Percentiles rank a stretch among this genome's conserved stretches.
phyloP scores from a whole-genome alignment of 495 filamentous ascomycete genomes.

The Sordaria brevicollis region DNA sequence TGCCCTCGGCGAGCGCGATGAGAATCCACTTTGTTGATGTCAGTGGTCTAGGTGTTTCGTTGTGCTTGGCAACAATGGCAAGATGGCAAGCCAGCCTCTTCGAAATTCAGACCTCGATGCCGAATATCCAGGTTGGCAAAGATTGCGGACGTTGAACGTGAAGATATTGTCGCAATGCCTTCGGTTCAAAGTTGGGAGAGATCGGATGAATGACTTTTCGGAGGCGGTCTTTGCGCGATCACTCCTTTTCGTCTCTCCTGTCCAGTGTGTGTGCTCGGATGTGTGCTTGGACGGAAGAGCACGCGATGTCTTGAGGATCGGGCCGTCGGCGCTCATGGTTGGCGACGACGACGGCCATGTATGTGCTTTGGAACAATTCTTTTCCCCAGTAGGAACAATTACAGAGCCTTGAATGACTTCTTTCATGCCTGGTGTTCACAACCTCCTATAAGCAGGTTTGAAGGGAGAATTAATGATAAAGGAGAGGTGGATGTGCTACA shows the following conservation, averaged over 20 bases:
- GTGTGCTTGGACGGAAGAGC: background rate
- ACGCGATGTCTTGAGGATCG: background rate
- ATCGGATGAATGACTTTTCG: background rate
- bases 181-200: no score
- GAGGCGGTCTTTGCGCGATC: background rate
- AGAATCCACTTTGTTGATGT: background rate
- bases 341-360: background rate
- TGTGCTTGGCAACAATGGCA: background rate
- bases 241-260: background rate
- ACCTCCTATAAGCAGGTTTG: no score
- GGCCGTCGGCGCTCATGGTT: background rate
- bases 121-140: fast-evolving
- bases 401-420: no score
- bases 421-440: no score
- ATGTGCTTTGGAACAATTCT: no score
- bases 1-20: background rate
- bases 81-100: background rate
- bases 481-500: no score
- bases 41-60: background rate
- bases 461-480: no score
- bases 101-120: no score
- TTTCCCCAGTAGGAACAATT: no score
- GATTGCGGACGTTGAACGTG: background rate
- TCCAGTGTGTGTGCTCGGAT: background rate
- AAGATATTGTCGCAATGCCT: background rate